Evolutionary conservation across 345 rosid species (phyloP), one percentile per base, ranked within the genome.

Genomic region (Syzygium oleosum): DNA sequence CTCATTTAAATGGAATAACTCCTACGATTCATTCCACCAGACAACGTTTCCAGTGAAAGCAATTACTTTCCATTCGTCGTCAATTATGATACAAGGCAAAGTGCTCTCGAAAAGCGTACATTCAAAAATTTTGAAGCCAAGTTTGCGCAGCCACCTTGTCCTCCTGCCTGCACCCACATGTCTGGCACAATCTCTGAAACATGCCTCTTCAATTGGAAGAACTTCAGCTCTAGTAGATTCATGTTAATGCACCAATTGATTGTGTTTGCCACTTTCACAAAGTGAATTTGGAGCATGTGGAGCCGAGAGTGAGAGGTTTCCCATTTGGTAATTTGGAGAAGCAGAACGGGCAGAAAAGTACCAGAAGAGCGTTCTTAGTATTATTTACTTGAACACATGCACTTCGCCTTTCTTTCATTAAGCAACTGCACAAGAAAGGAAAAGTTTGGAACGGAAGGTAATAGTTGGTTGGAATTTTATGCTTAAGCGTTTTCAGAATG

Each of bases 311-410:
- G 5, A 17, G 43, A 68, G 43, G 6, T 31, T 16, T 31, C 43
- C 79, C 43, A 31, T 31, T 31, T 68, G 11, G 78, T 31, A 31
- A 68, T 68, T 65, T 68, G 79, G 31, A 31, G 79, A 34, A 68
- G 79, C 23, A 68, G 12, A 65, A 61, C 73, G 1, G 14, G 80
- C 14, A 38, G 1, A 73, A 10, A 73, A 38, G 49, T 17, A 73
- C 27, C 46, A 38, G 7, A 73, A 38, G 49, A 19, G 14, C 49
- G 8, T 73, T 73, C 80, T 34, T 73, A 73, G 80, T 41, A 73
- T 73, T 73, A 73, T 90, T 86, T 80, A 51, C 92, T 89, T 21
- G 91, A 83, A 86, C 96, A 94, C 25, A 59, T 90, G 92, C 96
- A 93, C 63, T 88, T 91, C 1, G 93, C 92, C 91, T 86, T 91